Percentiles rank a stretch among this genome's conserved stretches.
phyloP scores from a whole-genome alignment of 306 rosid species.

The Delonix regia region DNA sequence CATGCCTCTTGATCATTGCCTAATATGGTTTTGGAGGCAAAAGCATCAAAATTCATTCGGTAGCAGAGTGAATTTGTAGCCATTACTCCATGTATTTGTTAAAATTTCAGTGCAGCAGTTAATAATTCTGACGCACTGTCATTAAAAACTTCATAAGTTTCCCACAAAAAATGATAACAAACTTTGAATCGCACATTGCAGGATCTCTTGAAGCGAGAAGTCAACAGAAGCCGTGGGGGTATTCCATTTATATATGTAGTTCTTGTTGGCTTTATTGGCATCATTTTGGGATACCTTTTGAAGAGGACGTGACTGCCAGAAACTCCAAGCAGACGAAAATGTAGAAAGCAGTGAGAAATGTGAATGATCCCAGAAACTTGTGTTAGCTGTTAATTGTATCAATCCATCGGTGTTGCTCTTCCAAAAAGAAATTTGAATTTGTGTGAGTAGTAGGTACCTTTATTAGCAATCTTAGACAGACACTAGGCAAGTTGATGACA shows the following conservation, averaged over 20 bases:
- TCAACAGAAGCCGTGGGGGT: conserved; percentile 46
- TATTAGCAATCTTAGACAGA: conserved; percentile 42
- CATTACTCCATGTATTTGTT: not conserved
- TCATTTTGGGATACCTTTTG: conserved; percentile 75
- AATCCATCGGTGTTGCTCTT: conserved; percentile 38
- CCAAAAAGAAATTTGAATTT: conserved; percentile 27
- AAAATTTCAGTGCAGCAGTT: not conserved
- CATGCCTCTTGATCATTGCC: not conserved
- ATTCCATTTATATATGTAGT: conserved; percentile 61
- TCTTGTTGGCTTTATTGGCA: conserved; percentile 71
- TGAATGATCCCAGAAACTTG: conserved; percentile 41
- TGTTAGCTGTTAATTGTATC: conserved; percentile 42
- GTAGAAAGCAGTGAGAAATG: conserved; percentile 55
- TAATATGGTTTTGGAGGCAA: not conserved
- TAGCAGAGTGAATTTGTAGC: conserved; percentile 1
- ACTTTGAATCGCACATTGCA: conserved; percentile 37
- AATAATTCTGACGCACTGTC: not conserved
- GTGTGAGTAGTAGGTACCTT: conserved; percentile 45
- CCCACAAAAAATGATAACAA: not conserved
- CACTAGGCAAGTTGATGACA: conserved; percentile 34
- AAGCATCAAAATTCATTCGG: not conserved
- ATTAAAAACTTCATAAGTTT: not conserved
- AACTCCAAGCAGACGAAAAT: conserved; percentile 29
- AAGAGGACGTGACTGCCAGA: conserved; percentile 63
- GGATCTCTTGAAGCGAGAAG: conserved; percentile 69